Base-by-base conservation (phyloP, 768 basidiomycete species). In the Boletus tylopilopsis region DNA sequence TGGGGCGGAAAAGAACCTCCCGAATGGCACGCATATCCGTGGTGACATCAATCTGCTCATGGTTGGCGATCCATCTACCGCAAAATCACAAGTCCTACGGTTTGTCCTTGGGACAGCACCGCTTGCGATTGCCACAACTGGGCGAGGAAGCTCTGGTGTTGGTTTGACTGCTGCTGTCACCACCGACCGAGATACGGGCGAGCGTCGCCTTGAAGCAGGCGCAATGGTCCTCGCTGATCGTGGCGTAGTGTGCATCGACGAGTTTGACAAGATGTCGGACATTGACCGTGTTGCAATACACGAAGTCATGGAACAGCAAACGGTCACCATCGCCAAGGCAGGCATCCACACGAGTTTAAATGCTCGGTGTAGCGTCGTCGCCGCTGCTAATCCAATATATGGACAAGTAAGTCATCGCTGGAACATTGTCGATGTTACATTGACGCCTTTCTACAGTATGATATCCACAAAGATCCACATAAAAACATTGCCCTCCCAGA, bases 221-320 rank as follows among this genome's bases (percentile, higher is more conserved):
- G 96, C 96, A 12, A 99, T 99, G 96, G 96, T 99, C 46, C 85
- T 99, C 51, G 96, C 96, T 24, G 96, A 99, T 70, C 85, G 95
- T 59, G 96, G 96, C 16, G 94, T 99, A 19, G 95, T 99, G 38
- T 99, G 96, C 69, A 98, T 99, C 60, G 96, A 99, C 70, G 96
- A 99, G 71, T 99, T 99, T 63, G 96, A 99, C 79, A 99, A 99
- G 69, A 98, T 99, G 96, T 94, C 92, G 23, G 96, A 99, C 64
- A 80, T 98, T 57, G 96, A 99, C 73, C 84, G 96, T 57, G 95
- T 98, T 18, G 95, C 96, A 29, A 99, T 99, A 61, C 96, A 99
- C 72, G 96, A 99, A 81, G 96, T 98, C 64, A 99, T 99, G 96
- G 96, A 98, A 67, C 95, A 97, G 68, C 96, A 99, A 66, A 99